Evolutionary conservation across 129 eudicot species (phyloP).

Genomic region (Solidago caesia): DNA sequence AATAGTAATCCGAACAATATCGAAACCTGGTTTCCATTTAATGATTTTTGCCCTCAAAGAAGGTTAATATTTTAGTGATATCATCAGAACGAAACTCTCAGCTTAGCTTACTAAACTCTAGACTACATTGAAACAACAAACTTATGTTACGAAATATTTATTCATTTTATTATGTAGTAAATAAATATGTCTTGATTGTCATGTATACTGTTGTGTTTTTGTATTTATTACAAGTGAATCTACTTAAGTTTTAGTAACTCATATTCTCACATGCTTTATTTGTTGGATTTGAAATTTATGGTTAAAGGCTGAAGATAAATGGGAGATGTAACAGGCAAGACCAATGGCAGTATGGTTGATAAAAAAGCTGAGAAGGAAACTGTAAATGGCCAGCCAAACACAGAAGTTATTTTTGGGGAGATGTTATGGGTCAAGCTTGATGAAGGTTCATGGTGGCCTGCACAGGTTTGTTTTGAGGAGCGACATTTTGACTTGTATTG

Average conservation of each 20-base stretch:
- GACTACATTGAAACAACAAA: too few relatives aligned
- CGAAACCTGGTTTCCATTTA: too few relatives aligned
- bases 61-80: too few relatives aligned
- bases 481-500: conserved; percentile 8
- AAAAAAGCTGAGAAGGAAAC: conserved; percentile 30
- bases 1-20: background rate
- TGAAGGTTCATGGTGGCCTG: conserved; percentile 69
- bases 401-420: conserved; percentile 39
- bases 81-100: too few relatives aligned
- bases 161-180: background rate
- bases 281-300: background rate
- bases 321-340: conserved; percentile 32
- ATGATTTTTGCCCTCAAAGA: too few relatives aligned
- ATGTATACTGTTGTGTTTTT: background rate
- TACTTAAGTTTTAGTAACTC: background rate
- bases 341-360: conserved; percentile 26
- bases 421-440: conserved; percentile 50
- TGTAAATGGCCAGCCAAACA: conserved; percentile 23
- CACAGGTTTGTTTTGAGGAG: conserved; percentile 46
- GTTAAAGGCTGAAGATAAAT: conserved; percentile 28
- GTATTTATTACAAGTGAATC: background rate
- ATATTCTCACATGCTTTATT: conserved; percentile 20
- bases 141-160: background rate
- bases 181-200: background rate
- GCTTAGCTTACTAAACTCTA: too few relatives aligned